These are phyloP conservation scores for Pseudogymnoascus sp. DNA, from an alignment of 2,329 filamentous ascomycete species.

Conservation along the genomic window DNA sequence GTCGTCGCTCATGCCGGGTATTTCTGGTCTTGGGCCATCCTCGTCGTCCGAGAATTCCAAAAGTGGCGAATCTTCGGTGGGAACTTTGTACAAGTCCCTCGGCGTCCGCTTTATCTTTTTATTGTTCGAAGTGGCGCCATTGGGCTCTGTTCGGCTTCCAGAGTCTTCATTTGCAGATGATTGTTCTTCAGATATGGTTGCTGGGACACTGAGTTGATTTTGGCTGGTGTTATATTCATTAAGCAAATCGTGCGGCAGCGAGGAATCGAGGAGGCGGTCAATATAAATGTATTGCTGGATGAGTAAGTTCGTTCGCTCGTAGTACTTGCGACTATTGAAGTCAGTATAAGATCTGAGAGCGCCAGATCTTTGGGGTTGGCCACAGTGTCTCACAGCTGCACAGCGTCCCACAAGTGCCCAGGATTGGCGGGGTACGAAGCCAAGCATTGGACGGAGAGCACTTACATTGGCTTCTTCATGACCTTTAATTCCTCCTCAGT, in stretches of 20 bases:
- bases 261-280: conserved; percentile 81
- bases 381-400: not conserved
- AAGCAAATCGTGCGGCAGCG: conserved; percentile 81
- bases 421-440: not conserved
- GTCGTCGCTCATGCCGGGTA: conserved; percentile 64
- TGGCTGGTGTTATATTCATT: conserved; percentile 65
- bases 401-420: not conserved
- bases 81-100: conserved; percentile 69
- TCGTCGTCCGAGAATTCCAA: conserved; percentile 38
- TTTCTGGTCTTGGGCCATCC: conserved; percentile 42
- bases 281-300: conserved; percentile 92
- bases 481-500: conserved; percentile 61
- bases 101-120: conserved; percentile 68
- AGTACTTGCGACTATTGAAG: conserved; percentile 59
- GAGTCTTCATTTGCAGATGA: conserved; percentile 15
- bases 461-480: conserved; percentile 63
- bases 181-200: conserved; percentile 67
- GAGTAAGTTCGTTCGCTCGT: conserved; percentile 79
- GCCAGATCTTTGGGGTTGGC: not conserved
- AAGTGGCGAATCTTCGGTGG: conserved; percentile 58
- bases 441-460: conserved; percentile 10
- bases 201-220: conserved; percentile 52
- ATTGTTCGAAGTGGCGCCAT: conserved; percentile 15
- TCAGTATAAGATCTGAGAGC: not conserved
- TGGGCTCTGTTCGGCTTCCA: conserved; percentile 16